Evolutionary conservation across 2,329 filamentous ascomycete genomes (phyloP).

Genomic region (Colletotrichum sp.): DNA sequence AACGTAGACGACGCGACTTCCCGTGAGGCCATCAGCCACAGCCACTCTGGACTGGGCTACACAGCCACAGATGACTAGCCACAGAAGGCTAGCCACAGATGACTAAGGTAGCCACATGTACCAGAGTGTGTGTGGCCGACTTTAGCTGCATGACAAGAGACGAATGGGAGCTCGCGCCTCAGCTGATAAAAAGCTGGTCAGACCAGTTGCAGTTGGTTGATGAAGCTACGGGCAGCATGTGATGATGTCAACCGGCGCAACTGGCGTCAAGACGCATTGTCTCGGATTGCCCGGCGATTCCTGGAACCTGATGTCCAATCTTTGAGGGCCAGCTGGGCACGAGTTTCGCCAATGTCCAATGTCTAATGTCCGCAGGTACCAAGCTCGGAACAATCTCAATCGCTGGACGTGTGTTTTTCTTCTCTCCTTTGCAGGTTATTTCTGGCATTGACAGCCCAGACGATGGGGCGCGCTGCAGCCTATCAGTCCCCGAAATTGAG

Average conservation of each 20-base stretch:
- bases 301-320: background rate
- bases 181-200: background rate
- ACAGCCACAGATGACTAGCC: background rate
- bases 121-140: background rate
- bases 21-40: background rate
- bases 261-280: background rate
- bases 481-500: background rate
- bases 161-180: background rate
- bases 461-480: background rate
- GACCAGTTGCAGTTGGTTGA: background rate
- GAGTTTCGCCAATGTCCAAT: background rate
- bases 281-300: background rate
- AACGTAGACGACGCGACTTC: background rate
- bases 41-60: background rate
- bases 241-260: constrained; percentile 18
- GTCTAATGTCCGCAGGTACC: background rate
- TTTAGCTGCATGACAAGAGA: background rate
- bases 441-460: background rate
- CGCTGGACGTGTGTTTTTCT: background rate
- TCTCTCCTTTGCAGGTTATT: background rate
- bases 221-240: background rate
- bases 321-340: background rate
- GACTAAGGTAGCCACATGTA: too few relatives aligned
- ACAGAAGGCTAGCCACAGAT: too few relatives aligned
- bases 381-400: background rate